Base-by-base conservation (phyloP, 371 early-diverging fungal genomes). In the Choanephora cucurbitarum region DNA sequence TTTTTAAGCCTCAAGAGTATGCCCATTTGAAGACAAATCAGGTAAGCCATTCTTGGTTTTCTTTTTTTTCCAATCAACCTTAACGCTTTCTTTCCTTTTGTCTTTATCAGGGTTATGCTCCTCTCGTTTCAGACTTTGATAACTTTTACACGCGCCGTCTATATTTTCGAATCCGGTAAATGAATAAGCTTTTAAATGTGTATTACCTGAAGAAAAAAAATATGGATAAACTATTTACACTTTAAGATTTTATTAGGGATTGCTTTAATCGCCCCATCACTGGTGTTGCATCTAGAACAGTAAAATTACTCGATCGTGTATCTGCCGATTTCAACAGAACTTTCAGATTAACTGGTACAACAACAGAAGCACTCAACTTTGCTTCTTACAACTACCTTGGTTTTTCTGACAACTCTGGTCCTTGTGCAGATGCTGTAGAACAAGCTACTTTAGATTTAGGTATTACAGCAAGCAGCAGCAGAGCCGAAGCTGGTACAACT, bases 301-400 rank as follows among this genome's bases (percentile, higher is more conserved):
- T 99, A 41, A 87, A 81, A 23, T 74, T 98, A 41, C 70, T 98
- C 39, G 95, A 96, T 40, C 88, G 99, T 44, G 78, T 77, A 22
- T 86, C 90, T 33, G 69, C 73, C 22, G 95, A 99, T 69, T 89
- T 85, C 58, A 95, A 97, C 77, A 77, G 80, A 39, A 86, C 95
- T 5, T 97, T 96, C 73, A 62, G 73, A 31, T 69, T 94, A 58
- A 97, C 97, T 28, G 99, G 99, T 41, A 85, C 75, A 21, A 83
- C 75, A 37, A 86, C 75, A 33, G 86, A 90, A 64, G 84, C 85
- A n/a, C 85, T 99, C 59, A 99, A 99, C 70, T 79, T 99, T 66
- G 92, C 95, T 11, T 97, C 98, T 7, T 99, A 99, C 84, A 99
- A 99, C 72, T 99, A 99, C 70, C 87, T 99, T 34, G 99, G 99